Conservation (phyloP, 371 early-diverging fungal genomes). For the Mucor plumbeus region DNA sequence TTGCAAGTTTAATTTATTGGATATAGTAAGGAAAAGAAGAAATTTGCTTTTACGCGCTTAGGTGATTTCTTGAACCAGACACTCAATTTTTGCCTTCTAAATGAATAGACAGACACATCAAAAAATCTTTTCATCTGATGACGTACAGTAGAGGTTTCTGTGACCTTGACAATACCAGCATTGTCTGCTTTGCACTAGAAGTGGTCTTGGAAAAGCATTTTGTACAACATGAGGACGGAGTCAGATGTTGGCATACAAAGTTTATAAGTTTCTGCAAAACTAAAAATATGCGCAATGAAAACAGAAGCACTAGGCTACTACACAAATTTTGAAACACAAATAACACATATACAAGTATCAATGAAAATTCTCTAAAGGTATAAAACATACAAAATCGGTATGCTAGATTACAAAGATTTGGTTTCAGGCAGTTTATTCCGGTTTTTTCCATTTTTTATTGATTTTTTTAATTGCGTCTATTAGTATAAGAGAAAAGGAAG, state of each 20-base stretch:
- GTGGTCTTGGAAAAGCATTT: background rate
- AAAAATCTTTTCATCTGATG: slow-evolving; percentile 1
- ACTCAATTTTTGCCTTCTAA: background rate
- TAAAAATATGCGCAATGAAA: background rate
- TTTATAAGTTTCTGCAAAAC: background rate
- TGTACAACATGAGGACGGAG: background rate
- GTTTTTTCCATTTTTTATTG: background rate
- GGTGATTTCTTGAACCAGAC: background rate
- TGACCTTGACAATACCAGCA: background rate
- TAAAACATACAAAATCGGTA: no score
- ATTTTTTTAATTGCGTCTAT: slow-evolving; percentile 6
- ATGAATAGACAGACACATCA: slow-evolving; percentile 7
- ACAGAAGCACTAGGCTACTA: background rate
- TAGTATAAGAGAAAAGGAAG: background rate
- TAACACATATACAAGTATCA: no score
- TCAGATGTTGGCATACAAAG: slow-evolving; percentile 4
- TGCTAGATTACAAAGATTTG: background rate
- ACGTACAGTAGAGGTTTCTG: slow-evolving; percentile 1
- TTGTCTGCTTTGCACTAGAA: background rate
- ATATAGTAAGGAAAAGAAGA: slow-evolving; percentile 7
- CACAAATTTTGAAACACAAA: no score
- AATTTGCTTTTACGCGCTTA: slow-evolving; percentile 1
- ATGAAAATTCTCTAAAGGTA: no score
- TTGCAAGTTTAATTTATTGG: background rate
- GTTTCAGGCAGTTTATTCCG: slow-evolving; percentile 1